These are phyloP conservation scores for Phylloporus arenicola DNA, from an alignment of 768 basidiomycete species.

Conservation along the genomic window DNA sequence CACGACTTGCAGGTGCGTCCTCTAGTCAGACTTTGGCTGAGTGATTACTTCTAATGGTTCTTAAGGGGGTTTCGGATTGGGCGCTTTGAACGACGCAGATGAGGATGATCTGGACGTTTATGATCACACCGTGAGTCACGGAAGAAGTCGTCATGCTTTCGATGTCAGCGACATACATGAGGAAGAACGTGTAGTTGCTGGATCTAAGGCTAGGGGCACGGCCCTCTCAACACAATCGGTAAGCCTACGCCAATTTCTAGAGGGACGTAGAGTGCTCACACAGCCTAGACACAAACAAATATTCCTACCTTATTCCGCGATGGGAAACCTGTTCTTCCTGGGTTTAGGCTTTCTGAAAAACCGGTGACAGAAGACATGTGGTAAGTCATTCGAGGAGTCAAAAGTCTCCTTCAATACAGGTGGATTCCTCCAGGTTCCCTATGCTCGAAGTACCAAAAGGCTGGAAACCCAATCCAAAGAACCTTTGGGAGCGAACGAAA, in stretches of 20 bases:
- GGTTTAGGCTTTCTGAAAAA: conserved; percentile 67
- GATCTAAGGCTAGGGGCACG: conserved; percentile 18
- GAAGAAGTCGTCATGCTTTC: conserved; percentile 54
- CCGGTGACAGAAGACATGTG: conserved; percentile 67
- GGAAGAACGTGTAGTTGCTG: conserved; percentile 48
- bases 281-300: conserved; percentile 15
- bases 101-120: conserved; percentile 89
- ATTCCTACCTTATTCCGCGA: conserved; percentile 54
- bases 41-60: conserved; percentile 4
- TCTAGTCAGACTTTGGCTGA: neutral
- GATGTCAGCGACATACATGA: conserved; percentile 62
- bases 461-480: conserved; percentile 80
- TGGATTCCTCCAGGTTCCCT: conserved; percentile 57
- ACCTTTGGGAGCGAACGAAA: conserved; percentile 60
- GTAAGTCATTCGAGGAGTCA: conserved; percentile 35
- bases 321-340: conserved; percentile 65
- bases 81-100: conserved; percentile 89
- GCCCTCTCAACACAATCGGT: conserved; percentile 9
- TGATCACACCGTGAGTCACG: conserved; percentile 39
- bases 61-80: conserved; percentile 81
- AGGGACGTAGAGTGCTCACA: conserved; percentile 6
- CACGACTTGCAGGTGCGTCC: conserved; percentile 52
- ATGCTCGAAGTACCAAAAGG: conserved; percentile 75
- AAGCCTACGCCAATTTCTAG: neutral
- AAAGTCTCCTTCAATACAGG: conserved; percentile 14